A percentile compares a stretch with the other conserved stretches of the same genome.
phyloP scores from a whole-genome alignment of 139 green algal species.

The Coccomyxa sp. region DNA sequence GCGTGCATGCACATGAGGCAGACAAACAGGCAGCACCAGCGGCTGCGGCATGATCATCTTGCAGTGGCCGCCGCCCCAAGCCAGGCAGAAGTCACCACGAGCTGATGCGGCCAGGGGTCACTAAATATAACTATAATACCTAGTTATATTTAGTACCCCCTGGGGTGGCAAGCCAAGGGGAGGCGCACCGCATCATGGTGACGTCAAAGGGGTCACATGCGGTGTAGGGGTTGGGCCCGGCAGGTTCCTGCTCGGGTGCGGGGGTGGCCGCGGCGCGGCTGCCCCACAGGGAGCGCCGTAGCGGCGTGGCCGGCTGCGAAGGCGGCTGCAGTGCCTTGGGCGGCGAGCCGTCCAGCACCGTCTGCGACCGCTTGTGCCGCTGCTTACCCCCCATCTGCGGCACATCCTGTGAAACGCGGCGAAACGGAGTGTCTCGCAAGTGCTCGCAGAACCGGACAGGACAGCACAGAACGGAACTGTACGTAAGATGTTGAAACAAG shows the following conservation, averaged over 20 bases:
- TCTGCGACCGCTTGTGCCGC: background rate
- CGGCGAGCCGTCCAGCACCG: background rate
- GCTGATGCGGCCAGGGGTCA: too few relatives aligned
- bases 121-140: too few relatives aligned
- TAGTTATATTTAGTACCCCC: too few relatives aligned
- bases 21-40: too few relatives aligned
- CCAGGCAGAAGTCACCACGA: too few relatives aligned
- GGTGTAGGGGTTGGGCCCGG: background rate
- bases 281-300: background rate
- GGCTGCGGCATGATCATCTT: too few relatives aligned
- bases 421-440: too few relatives aligned
- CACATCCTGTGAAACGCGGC: background rate
- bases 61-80: too few relatives aligned
- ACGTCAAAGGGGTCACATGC: slow-evolving; percentile 14
- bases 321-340: background rate
- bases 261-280: background rate
- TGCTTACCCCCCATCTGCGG: background rate
- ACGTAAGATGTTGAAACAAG: too few relatives aligned
- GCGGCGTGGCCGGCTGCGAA: background rate
- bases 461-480: too few relatives aligned
- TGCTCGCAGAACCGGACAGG: too few relatives aligned
- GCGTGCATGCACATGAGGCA: too few relatives aligned
- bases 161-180: background rate
- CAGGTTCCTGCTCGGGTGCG: background rate
- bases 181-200: background rate